Percentiles rank a stretch among this genome's conserved stretches.
Evolutionary conservation across 306 rosid species (phyloP).

Genomic region (Castanea mollissima): DNA sequence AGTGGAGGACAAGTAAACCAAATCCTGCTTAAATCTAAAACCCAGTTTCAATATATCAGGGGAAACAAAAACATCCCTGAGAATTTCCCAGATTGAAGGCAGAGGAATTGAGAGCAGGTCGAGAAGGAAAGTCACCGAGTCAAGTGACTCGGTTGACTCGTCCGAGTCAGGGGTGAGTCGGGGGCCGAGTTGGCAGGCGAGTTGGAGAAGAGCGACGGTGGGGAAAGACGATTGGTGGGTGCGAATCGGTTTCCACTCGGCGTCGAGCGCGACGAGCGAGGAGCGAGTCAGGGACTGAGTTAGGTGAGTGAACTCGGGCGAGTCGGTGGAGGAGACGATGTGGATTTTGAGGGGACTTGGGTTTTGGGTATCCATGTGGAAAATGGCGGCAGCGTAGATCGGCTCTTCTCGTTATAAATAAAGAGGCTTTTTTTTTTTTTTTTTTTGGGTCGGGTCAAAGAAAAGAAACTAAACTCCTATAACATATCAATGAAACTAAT

Average conservation of each 20-base stretch:
- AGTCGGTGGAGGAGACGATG: slow-evolving; percentile 51
- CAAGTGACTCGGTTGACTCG: slow-evolving; percentile 15
- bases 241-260: slow-evolving; percentile 90
- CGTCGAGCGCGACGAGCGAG: slow-evolving; percentile 70
- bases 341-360: slow-evolving; percentile 40
- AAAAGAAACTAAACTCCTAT: no score
- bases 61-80: slow-evolving; percentile 51
- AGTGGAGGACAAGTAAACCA: slow-evolving; percentile 66
- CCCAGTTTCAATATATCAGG: slow-evolving; percentile 77
- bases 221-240: slow-evolving; percentile 47
- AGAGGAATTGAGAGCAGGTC: slow-evolving; percentile 62
- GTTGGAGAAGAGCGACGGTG: slow-evolving; percentile 70
- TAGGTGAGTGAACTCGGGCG: slow-evolving; percentile 62
- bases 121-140: slow-evolving; percentile 57
- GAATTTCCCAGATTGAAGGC: slow-evolving; percentile 53
- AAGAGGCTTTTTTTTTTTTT: not conserved
- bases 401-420: not conserved
- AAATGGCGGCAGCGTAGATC: not conserved
- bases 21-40: slow-evolving; percentile 87
- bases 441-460: no score
- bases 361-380: slow-evolving; percentile 40
- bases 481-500: no score
- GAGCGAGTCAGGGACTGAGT: slow-evolving; percentile 48
- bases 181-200: slow-evolving; percentile 57
- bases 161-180: slow-evolving; percentile 28